Evolutionary conservation across 2,329 filamentous ascomycete genomes (phyloP), one percentile per base, ranked within the genome.

Genomic region (Uncinocarpus reesii): DNA sequence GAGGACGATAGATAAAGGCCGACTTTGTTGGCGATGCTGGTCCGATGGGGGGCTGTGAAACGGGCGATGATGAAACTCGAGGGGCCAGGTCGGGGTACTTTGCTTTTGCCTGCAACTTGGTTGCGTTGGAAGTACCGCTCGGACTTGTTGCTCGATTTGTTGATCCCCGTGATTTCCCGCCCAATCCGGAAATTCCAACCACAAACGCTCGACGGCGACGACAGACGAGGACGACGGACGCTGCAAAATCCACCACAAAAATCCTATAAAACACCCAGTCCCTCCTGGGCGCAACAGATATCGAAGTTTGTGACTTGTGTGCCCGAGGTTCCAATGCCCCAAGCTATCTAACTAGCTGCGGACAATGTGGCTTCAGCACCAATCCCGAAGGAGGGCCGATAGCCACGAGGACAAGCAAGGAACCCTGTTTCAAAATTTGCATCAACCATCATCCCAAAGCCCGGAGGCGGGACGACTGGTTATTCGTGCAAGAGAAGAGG

Each of bases 301-400:
- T n/a, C n/a, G n/a, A n/a, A n/a, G n/a, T n/a, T n/a, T n/a, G n/a
- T n/a, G n/a, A n/a, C n/a, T n/a, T n/a, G n/a, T n/a, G n/a, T n/a
- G 8, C 40, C 40, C 28, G 16, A 42, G 34, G 36, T n/a, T n/a
- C n/a, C n/a, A n/a, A n/a, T n/a, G n/a, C n/a, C n/a, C n/a, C n/a
- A n/a, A n/a, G n/a, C n/a, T n/a, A n/a, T n/a, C 7, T 41, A 41
- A 11, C 13, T 41, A 47, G 26, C 41, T 26, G 7, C 8, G 37
- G 20, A 37, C n/a, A n/a, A 43, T 8, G 13, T 32, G 24, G 24
- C 26, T 23, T 32, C 35, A 47, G 32, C 37, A 6, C 44, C 49
- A 24, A 47, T 49, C 42, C 46, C 15, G 23, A 42, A 38, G 50
- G 37, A 49, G 50, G 41, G 47, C 20, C 7, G n/a, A 26, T 7